phyloP scores from a whole-genome alignment of 495 filamentous ascomycete genomes.

The Neurospora sp. region DNA sequence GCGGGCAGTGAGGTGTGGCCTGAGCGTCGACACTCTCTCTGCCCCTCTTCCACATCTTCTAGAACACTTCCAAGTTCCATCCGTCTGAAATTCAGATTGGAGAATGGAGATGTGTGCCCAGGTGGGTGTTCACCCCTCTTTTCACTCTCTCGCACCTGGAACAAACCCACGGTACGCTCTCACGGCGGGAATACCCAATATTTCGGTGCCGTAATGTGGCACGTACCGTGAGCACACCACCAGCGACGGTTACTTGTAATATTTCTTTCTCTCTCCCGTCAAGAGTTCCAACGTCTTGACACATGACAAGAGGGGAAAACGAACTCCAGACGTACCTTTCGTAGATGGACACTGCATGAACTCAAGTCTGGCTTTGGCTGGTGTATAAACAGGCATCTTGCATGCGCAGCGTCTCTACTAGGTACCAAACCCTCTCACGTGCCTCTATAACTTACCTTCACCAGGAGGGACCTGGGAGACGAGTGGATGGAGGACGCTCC shows the following conservation, averaged over 20 bases:
- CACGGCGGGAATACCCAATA: neutral
- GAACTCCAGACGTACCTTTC: neutral
- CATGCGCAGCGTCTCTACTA: neutral
- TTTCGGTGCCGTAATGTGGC: neutral
- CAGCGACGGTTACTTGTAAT: neutral
- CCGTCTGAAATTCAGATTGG: neutral
- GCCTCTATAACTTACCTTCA: neutral
- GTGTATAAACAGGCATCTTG: neutral
- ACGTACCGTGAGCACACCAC: neutral
- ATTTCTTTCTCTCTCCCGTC: neutral
- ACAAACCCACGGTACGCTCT: neutral
- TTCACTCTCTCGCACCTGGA: neutral
- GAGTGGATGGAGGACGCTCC: neutral
- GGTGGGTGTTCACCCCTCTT: neutral
- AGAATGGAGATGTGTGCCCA: neutral
- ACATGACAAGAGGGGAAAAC: neutral
- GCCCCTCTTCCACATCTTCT: neutral
- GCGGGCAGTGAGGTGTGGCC: neutral
- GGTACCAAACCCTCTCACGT: no score
- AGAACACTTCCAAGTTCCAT: neutral
- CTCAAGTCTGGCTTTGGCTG: neutral
- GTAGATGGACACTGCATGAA: neutral
- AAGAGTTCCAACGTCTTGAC: neutral
- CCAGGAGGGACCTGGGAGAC: neutral
- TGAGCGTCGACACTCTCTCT: neutral